phyloP scores from a whole-genome alignment of 306 rosid species.

The Glycine latifolia region DNA sequence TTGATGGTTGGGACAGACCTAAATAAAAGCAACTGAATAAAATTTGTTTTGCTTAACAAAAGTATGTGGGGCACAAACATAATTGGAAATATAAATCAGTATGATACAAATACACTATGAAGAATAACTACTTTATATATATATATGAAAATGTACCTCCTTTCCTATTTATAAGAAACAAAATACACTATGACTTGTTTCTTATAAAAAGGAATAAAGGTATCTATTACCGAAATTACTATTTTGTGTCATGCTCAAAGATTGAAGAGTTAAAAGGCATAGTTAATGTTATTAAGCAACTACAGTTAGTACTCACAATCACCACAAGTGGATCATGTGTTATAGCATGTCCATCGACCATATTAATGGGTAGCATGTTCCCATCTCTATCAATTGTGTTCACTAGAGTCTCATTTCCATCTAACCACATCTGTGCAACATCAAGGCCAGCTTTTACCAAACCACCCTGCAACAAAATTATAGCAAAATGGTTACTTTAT shows the following conservation, averaged over 20 bases:
- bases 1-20: not conserved
- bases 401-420: conserved; percentile 95
- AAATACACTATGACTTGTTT: too few species aligned
- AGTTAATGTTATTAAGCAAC: conserved; percentile 11
- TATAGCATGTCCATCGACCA: conserved; percentile 89
- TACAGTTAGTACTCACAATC: conserved; percentile 65
- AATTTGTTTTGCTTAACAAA: not conserved
- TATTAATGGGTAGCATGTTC: conserved; percentile 77
- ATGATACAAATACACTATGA: not conserved
- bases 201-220: too few species aligned
- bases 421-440: conserved; percentile 96
- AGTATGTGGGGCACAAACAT: not conserved
- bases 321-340: conserved; percentile 97
- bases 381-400: conserved; percentile 89
- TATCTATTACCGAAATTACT: too few species aligned
- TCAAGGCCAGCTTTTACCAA: conserved; percentile 92
- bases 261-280: conserved; percentile 18
- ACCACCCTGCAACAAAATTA: conserved; percentile 76
- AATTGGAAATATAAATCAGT: not conserved
- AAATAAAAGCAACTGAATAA: not conserved
- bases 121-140: too few species aligned
- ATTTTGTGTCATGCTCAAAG: not conserved
- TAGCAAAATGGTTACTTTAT: not conserved
- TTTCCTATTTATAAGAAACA: too few species aligned
- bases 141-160: too few species aligned